Percentiles rank a stretch among this genome's conserved stretches.
These are phyloP conservation scores for Daedaleopsis nitida DNA, from an alignment of 768 basidiomycete species.

Conservation along the genomic window DNA sequence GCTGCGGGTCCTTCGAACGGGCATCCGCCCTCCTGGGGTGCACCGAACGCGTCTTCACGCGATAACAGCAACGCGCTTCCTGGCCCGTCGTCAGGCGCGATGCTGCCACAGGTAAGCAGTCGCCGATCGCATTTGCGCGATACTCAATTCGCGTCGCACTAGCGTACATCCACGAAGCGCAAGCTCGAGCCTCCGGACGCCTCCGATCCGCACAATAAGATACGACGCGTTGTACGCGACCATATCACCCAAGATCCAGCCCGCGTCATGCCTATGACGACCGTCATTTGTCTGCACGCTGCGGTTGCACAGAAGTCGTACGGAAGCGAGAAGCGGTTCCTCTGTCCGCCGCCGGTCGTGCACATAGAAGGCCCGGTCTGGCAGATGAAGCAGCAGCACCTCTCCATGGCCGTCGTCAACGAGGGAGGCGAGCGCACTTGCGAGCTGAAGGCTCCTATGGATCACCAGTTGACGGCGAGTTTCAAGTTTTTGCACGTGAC, in stretches of 20 bases:
- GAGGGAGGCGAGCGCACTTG: conserved; percentile 82
- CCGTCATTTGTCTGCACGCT: conserved; percentile 87
- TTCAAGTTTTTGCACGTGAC: conserved; percentile 93
- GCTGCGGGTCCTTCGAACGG: conserved; percentile 7
- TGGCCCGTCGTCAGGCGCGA: conserved; percentile 8
- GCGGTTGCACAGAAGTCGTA: conserved; percentile 97
- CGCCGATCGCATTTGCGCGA: background rate
- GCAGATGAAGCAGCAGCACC: conserved; percentile 79
- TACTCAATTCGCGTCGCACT: conserved; percentile 23
- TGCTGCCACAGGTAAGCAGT: conserved; percentile 14
- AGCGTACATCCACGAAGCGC: conserved; percentile 61
- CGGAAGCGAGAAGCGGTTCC: conserved; percentile 91
- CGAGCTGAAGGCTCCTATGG: conserved; percentile 82
- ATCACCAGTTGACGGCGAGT: conserved; percentile 82
- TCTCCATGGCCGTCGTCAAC: conserved; percentile 85
- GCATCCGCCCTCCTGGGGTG: conserved; percentile 8
- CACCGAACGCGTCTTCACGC: conserved; percentile 13
- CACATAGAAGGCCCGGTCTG: conserved; percentile 88
- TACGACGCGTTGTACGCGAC: conserved; percentile 82
- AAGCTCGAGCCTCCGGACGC: conserved; percentile 68
- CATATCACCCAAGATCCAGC: conserved; percentile 76
- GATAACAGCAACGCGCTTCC: conserved; percentile 8
- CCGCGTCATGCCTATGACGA: conserved; percentile 86
- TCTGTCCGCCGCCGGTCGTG: conserved; percentile 92
- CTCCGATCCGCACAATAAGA: conserved; percentile 72